Conservation (phyloP, 495 filamentous ascomycete species). For the Lophiotrema nucula region DNA sequence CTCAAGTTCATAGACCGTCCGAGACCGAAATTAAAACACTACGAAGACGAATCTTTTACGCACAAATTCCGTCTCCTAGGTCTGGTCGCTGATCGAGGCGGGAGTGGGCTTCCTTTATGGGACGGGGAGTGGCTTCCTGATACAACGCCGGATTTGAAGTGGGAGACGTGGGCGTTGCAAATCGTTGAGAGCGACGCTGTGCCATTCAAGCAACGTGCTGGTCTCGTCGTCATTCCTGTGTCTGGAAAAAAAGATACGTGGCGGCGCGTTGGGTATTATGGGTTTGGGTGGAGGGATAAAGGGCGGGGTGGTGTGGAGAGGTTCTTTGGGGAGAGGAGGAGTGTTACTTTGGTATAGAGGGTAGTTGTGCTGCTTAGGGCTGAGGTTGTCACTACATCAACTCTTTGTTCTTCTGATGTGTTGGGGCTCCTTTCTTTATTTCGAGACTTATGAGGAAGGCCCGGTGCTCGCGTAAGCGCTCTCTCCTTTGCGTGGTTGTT, state of each 20-base stretch:
- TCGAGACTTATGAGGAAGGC: too few species aligned
- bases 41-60: too few species aligned
- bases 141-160: background rate
- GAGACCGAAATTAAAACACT: background rate
- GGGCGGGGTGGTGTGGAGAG: too few species aligned
- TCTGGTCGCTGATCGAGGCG: background rate
- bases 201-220: background rate
- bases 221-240: background rate
- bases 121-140: background rate
- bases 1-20: background rate
- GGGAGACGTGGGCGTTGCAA: background rate
- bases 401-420: too few species aligned
- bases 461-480: too few species aligned
- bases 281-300: background rate
- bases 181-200: background rate
- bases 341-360: too few species aligned
- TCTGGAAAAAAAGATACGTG: background rate
- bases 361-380: too few species aligned
- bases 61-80: background rate
- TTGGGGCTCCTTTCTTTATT: too few species aligned
- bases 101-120: background rate
- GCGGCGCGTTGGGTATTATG: background rate
- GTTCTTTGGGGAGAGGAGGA: too few species aligned
- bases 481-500: too few species aligned
- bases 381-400: too few species aligned